These are phyloP conservation scores for Talaromyces sp. DNA, from an alignment of 2,329 filamentous ascomycete genomes.

Conservation along the genomic window DNA sequence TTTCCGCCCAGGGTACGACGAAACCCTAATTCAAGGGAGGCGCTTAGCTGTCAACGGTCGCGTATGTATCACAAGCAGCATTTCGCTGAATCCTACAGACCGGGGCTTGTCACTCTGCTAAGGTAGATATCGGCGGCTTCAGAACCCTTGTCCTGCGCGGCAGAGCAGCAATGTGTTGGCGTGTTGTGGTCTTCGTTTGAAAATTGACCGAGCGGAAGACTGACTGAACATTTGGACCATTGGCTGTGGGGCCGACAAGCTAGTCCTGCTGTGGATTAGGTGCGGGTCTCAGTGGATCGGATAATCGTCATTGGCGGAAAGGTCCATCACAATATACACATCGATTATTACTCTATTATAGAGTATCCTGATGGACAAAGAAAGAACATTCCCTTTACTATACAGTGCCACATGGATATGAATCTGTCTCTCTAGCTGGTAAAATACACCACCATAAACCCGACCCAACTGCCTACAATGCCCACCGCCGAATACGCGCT, in stretches of 20 bases:
- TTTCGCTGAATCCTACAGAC: background rate
- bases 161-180: background rate
- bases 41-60: background rate
- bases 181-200: conserved; percentile 3
- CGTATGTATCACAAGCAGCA: background rate
- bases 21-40: conserved; percentile 1
- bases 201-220: background rate
- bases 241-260: background rate
- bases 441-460: conserved; percentile 91
- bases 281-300: background rate
- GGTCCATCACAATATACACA: background rate
- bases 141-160: background rate
- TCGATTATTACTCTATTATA: background rate
- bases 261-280: background rate
- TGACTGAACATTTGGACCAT: background rate
- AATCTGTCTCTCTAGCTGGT: conserved; percentile 33
- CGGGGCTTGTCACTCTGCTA: background rate
- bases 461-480: conserved; percentile 93
- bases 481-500: conserved; percentile 91
- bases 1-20: background rate
- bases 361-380: background rate
- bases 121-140: background rate
- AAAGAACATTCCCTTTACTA: background rate
- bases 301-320: background rate
- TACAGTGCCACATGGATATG: background rate